Conservation (phyloP, 192 early-diverging fungal genomes). For the Mortierella alpina region DNA sequence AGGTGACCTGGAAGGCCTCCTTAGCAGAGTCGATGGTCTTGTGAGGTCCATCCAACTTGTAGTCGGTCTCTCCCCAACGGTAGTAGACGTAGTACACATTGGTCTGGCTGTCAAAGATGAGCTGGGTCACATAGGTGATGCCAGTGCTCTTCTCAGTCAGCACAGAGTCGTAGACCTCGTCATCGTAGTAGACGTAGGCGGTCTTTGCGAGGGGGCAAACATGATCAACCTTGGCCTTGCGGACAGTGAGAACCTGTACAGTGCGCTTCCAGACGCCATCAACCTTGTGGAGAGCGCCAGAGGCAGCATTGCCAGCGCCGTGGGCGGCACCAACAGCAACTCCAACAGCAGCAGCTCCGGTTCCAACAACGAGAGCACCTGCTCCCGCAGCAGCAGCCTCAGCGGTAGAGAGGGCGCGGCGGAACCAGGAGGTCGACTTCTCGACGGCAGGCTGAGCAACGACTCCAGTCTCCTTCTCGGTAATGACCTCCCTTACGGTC, state of each 20-base stretch:
- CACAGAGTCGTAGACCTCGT: conserved; percentile 17
- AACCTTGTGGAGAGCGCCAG: conserved; percentile 5
- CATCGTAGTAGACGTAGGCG: conserved; percentile 34
- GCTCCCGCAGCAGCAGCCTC: conserved; percentile 4
- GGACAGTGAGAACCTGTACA: conserved; percentile 21
- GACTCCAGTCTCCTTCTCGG: conserved; percentile 4
- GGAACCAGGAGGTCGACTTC: conserved; percentile 23
- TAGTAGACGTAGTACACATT: too few relatives aligned
- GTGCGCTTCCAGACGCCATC: conserved; percentile 44
- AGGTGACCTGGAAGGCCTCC: conserved; percentile 33
- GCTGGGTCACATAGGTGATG: conserved; percentile 24
- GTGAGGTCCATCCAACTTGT: conserved; percentile 41
- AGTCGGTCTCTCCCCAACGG: conserved; percentile 35
- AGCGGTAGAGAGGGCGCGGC: conserved; percentile 14
- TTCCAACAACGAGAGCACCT: conserved; percentile 14
- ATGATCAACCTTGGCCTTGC: conserved; percentile 32
- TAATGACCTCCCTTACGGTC: background rate
- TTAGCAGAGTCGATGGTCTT: conserved; percentile 33
- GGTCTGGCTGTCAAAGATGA: conserved; percentile 15
- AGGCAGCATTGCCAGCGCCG: conserved; percentile 9
- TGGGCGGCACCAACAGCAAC: conserved; percentile 17
- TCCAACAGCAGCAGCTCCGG: conserved; percentile 1
- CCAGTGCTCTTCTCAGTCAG: conserved; percentile 30
- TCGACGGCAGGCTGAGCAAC: conserved; percentile 9
- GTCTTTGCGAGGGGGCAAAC: conserved; percentile 17